Evolutionary conservation across 768 basidiomycete species (phyloP).

Genomic region (Astraeus odoratus): DNA sequence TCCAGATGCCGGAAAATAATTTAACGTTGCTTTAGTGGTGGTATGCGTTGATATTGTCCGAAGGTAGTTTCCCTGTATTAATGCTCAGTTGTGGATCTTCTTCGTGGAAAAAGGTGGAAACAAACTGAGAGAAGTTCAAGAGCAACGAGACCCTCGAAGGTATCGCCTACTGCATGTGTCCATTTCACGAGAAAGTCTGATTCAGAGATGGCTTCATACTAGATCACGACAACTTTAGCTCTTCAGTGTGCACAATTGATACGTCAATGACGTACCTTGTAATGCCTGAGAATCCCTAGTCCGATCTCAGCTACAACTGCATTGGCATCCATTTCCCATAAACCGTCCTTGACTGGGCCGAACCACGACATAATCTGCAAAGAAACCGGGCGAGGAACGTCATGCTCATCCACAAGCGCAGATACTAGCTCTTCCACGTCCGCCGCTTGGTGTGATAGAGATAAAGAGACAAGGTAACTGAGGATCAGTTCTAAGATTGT

Average conservation of each 20-base stretch:
- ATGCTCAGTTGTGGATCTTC: not conserved
- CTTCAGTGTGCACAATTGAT: not conserved
- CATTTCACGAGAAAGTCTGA: slow-evolving; percentile 58
- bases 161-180: slow-evolving; percentile 71
- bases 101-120: not conserved
- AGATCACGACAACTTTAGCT: not conserved
- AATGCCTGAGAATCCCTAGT: slow-evolving; percentile 56
- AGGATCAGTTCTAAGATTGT: slow-evolving; percentile 71
- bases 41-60: slow-evolving; percentile 24
- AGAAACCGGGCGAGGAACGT: slow-evolving; percentile 53
- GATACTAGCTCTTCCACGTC: slow-evolving; percentile 53
- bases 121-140: slow-evolving; percentile 63
- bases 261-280: slow-evolving; percentile 38
- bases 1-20: slow-evolving; percentile 67
- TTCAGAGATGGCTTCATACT: slow-evolving; percentile 57
- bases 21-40: slow-evolving; percentile 37
- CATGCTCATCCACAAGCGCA: slow-evolving; percentile 66
- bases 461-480: slow-evolving; percentile 61
- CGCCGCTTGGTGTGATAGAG: slow-evolving; percentile 44
- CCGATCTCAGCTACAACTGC: slow-evolving; percentile 71
- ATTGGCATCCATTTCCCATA: slow-evolving; percentile 62
- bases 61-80: slow-evolving; percentile 71
- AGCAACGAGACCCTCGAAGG: slow-evolving; percentile 57
- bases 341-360: slow-evolving; percentile 46
- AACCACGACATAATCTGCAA: slow-evolving; percentile 80